These are phyloP conservation scores for Cytidiella melzeri DNA, from an alignment of 768 basidiomycete species.

Conservation along the genomic window DNA sequence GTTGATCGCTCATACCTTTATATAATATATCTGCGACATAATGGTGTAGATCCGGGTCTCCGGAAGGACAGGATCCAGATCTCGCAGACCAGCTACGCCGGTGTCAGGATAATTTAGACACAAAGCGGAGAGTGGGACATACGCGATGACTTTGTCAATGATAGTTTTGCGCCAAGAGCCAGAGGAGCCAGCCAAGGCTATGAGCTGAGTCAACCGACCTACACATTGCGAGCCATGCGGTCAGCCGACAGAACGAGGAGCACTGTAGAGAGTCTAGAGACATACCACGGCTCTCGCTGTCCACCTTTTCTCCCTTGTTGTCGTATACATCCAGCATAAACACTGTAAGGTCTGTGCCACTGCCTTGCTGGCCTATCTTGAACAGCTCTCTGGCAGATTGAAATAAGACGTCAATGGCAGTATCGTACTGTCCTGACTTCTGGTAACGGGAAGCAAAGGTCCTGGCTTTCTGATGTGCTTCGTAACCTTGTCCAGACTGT, in stretches of 20 bases:
- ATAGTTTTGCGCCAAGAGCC: slow-evolving; percentile 90
- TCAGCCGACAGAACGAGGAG: slow-evolving; percentile 1
- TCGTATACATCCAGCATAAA: slow-evolving; percentile 86
- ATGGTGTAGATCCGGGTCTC: slow-evolving; percentile 83
- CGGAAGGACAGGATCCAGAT: slow-evolving; percentile 71
- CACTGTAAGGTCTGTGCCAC: slow-evolving; percentile 78
- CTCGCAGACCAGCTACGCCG: slow-evolving; percentile 69
- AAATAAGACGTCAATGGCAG: slow-evolving; percentile 91
- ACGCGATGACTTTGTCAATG: slow-evolving; percentile 82
- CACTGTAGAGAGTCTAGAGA: slow-evolving; percentile 2
- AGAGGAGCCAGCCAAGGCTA: slow-evolving; percentile 73
- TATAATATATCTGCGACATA: slow-evolving; percentile 86
- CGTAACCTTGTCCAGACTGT: slow-evolving; percentile 67
- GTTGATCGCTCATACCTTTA: slow-evolving; percentile 49
- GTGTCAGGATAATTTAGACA: background rate
- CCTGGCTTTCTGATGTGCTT: slow-evolving; percentile 94
- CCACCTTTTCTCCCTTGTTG: slow-evolving; percentile 59
- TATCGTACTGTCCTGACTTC: slow-evolving; percentile 75
- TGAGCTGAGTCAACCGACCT: slow-evolving; percentile 89
- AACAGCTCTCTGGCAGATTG: slow-evolving; percentile 83
- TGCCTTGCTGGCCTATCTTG: slow-evolving; percentile 83
- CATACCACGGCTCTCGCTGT: slow-evolving; percentile 79
- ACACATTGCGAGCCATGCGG: background rate
- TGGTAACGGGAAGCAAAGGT: slow-evolving; percentile 88
- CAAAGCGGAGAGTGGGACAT: slow-evolving; percentile 25